Evolutionary conservation across 163 green algal species (phyloP).

Genomic region (Scenedesmus sp.): DNA sequence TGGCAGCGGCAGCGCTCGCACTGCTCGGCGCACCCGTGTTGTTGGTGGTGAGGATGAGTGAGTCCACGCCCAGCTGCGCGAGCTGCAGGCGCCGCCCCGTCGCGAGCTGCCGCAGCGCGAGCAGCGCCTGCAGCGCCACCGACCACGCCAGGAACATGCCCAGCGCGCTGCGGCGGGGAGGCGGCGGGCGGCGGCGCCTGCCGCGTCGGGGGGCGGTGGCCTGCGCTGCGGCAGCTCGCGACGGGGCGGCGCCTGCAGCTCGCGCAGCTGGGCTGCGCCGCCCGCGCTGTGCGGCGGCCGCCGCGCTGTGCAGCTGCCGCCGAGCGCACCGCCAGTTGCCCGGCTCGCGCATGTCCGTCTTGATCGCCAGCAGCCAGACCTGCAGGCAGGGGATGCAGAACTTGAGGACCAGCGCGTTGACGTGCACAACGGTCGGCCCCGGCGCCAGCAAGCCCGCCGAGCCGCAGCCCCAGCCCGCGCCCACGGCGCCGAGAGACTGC

Average conservation of each 20-base stretch:
- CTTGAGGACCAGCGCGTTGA: constrained; percentile 56
- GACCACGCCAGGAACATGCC: constrained; percentile 37
- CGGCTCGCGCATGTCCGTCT: constrained; percentile 56
- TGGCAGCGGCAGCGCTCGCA: background rate
- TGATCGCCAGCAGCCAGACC: constrained; percentile 56
- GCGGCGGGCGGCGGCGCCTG: background rate
- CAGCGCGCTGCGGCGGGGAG: background rate
- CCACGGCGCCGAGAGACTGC: constrained; percentile 28
- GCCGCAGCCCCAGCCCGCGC: constrained; percentile 29
- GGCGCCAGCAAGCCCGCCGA: constrained; percentile 24
- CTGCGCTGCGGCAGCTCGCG: constrained; percentile 15
- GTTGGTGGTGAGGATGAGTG: constrained; percentile 54
- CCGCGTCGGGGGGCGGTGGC: too few relatives aligned
- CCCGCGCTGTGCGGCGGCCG: too few relatives aligned
- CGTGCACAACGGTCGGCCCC: constrained; percentile 16
- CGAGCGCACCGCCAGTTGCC: constrained; percentile 46
- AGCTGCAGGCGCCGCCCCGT: background rate
- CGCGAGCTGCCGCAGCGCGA: constrained; percentile 12
- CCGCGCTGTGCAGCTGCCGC: background rate
- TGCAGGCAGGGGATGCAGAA: constrained; percentile 59
- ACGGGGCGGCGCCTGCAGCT: background rate
- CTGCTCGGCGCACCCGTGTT: constrained; percentile 53
- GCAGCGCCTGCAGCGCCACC: constrained; percentile 11
- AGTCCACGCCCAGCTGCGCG: constrained; percentile 42
- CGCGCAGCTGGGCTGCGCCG: background rate